phyloP scores from a whole-genome alignment of 129 eudicot genomes.

The Kitagawia praeruptora region DNA sequence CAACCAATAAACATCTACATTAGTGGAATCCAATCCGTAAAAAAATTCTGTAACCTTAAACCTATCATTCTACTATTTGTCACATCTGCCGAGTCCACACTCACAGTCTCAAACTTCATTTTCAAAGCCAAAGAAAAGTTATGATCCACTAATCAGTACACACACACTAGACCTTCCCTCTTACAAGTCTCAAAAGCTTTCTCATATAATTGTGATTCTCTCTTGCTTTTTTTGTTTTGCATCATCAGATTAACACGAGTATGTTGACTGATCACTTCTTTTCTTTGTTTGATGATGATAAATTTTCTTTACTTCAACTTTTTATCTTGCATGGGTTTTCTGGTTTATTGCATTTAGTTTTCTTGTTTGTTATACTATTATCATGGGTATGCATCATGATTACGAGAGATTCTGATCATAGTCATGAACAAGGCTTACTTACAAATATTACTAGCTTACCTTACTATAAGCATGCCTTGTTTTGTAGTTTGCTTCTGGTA shows the following conservation, averaged over 20 bases:
- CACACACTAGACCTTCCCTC: not conserved
- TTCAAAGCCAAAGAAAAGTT: not conserved
- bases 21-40: too few species aligned
- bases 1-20: too few species aligned
- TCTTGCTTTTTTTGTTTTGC: not conserved
- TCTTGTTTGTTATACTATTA: slow-evolving; percentile 2
- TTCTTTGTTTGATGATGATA: not conserved
- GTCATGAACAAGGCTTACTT: slow-evolving; percentile 18
- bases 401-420: slow-evolving; percentile 5
- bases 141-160: not conserved
- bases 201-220: not conserved
- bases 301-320: slow-evolving; percentile 3
- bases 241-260: not conserved
- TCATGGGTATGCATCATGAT: slow-evolving; percentile 24
- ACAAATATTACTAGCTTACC: slow-evolving; percentile 1
- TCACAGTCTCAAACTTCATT: not conserved
- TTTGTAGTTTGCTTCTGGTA: slow-evolving; percentile 31
- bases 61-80: not conserved
- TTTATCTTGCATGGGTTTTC: slow-evolving; percentile 13
- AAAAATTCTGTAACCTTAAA: too few species aligned
- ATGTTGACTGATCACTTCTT: not conserved
- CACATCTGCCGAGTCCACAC: not conserved
- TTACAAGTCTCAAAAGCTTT: not conserved
- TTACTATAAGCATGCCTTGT: slow-evolving; percentile 33
- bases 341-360: slow-evolving; percentile 12